phyloP scores from a whole-genome alignment of 1,284 basidiomycete genomes.

The Ceratobasidium sp. region DNA sequence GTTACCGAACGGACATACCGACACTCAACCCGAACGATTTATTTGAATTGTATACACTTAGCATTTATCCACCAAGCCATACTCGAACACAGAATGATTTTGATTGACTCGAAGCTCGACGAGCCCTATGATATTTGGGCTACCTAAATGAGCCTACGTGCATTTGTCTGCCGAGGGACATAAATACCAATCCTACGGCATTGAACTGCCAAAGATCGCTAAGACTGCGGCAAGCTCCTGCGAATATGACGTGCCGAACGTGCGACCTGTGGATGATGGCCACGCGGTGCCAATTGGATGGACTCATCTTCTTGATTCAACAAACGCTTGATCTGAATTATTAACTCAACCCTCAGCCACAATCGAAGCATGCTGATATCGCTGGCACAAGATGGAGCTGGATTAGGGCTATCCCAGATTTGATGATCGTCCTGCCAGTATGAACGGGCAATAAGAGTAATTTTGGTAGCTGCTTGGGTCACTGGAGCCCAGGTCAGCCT shows the following conservation, averaged over 20 bases:
- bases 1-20: background rate
- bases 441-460: conserved; percentile 4
- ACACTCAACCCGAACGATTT: background rate
- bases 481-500: background rate
- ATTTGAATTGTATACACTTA: conserved; percentile 2
- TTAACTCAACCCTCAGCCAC: conserved; percentile 25
- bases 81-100: background rate
- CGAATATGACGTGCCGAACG: conserved; percentile 24
- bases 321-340: conserved; percentile 17
- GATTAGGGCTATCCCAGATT: background rate
- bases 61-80: background rate
- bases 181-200: background rate
- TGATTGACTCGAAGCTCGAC: conserved; percentile 1
- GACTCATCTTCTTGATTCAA: conserved; percentile 12
- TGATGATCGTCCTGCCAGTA: conserved; percentile 7
- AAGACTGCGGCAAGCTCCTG: conserved; percentile 20
- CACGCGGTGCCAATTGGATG: conserved; percentile 10
- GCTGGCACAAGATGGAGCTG: background rate
- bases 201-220: conserved; percentile 2
- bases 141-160: background rate
- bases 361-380: conserved; percentile 24
- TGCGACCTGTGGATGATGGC: background rate
- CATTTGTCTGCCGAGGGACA: conserved; percentile 5
- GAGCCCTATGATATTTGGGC: conserved; percentile 2
- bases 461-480: conserved; percentile 8